A percentile compares a stretch with the other conserved stretches of the same genome.
phyloP scores from a whole-genome alignment of 2,329 filamentous ascomycete species.

The Hyphodiscus sp. region DNA sequence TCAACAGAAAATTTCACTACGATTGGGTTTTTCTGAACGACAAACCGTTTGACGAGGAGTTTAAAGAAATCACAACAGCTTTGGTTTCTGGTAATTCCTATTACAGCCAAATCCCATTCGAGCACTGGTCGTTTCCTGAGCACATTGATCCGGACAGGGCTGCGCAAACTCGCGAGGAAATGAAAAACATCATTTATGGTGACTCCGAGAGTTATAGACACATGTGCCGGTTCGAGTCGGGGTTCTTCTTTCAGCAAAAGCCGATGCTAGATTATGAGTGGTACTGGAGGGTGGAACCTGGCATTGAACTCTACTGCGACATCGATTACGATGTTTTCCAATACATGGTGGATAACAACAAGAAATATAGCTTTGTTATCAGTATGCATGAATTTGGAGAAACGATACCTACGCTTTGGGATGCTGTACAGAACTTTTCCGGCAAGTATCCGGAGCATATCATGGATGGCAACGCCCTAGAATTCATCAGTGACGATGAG shows the following conservation, averaged over 20 bases:
- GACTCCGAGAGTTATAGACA: slow-evolving; percentile 96
- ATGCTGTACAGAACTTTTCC: slow-evolving; percentile 92
- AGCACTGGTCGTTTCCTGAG: slow-evolving; percentile 96
- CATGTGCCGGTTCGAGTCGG: slow-evolving; percentile 99
- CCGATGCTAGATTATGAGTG: slow-evolving; percentile 96
- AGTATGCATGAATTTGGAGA: slow-evolving; percentile 95
- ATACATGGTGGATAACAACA: slow-evolving; percentile 90
- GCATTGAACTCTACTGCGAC: slow-evolving; percentile 93
- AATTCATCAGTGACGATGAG: slow-evolving; percentile 83
- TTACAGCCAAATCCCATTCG: slow-evolving; percentile 81
- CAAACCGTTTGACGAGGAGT: slow-evolving; percentile 83
- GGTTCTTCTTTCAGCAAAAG: slow-evolving; percentile 96
- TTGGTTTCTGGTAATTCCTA: slow-evolving; percentile 89
- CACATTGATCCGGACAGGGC: slow-evolving; percentile 96
- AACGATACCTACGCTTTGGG: slow-evolving; percentile 91
- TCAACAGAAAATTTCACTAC: slow-evolving; percentile 95
- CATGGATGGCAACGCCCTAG: slow-evolving; percentile 75
- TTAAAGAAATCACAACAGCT: slow-evolving; percentile 84
- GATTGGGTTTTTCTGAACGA: slow-evolving; percentile 99
- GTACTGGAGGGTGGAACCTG: slow-evolving; percentile 99
- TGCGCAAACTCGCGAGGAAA: slow-evolving; percentile 83
- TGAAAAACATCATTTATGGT: slow-evolving; percentile 98
- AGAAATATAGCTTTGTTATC: slow-evolving; percentile 97
- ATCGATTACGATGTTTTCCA: slow-evolving; percentile 94
- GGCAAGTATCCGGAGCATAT: slow-evolving; percentile 85